A percentile compares a stretch with the other conserved stretches of the same genome.
Evolutionary conservation across 495 filamentous ascomycete genomes (phyloP).

Genomic region (Aspergillus homomorphus): DNA sequence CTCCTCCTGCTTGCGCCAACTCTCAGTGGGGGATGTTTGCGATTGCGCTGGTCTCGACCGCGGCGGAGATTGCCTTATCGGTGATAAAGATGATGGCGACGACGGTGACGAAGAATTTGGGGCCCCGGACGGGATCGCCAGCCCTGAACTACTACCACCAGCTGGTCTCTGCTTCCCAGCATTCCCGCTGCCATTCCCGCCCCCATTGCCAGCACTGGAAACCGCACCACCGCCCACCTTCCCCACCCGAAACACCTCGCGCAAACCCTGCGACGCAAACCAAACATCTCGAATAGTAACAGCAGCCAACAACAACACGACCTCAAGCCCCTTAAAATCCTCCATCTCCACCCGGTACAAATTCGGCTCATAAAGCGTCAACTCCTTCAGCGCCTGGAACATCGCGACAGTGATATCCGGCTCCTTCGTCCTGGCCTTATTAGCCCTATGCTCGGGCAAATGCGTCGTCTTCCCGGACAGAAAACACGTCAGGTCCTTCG

Average conservation of each 20-base stretch:
- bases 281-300: slow-evolving; percentile 86
- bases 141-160: no score
- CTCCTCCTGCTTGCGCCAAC: slow-evolving; percentile 46
- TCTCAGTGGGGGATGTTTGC: slow-evolving; percentile 17
- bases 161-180: not conserved
- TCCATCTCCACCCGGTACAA: slow-evolving; percentile 87
- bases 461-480: slow-evolving; percentile 71
- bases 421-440: slow-evolving; percentile 73
- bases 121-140: not conserved
- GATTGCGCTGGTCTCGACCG: not conserved
- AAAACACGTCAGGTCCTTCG: slow-evolving; percentile 77
- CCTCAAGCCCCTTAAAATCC: slow-evolving; percentile 89
- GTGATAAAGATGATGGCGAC: not conserved
- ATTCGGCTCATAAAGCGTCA: slow-evolving; percentile 92
- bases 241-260: slow-evolving; percentile 73
- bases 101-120: not conserved
- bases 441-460: slow-evolving; percentile 59
- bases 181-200: not conserved
- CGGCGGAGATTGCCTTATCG: not conserved
- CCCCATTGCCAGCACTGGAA: no score
- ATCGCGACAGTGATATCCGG: slow-evolving; percentile 91
- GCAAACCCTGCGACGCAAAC: slow-evolving; percentile 52
- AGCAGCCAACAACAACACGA: slow-evolving; percentile 78
- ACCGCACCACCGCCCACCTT: not conserved
- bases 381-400: slow-evolving; percentile 62